Conservation (phyloP, 352 stramenopile species). For the Globisporangium nunn region DNA sequence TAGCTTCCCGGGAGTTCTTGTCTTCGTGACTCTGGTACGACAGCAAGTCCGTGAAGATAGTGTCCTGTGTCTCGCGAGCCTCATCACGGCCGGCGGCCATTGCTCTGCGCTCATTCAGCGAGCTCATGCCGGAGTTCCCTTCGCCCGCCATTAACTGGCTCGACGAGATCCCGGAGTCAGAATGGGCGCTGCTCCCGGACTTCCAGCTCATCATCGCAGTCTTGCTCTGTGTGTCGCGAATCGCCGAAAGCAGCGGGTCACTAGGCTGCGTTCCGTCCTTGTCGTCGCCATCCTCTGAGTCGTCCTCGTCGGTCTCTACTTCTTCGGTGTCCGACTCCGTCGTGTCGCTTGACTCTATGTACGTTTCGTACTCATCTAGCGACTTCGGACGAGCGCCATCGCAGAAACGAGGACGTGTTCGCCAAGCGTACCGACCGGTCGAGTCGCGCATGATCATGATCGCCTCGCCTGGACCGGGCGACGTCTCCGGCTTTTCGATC, state of each 20-base stretch:
- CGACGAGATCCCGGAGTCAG: constrained; percentile 9
- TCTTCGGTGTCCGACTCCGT: constrained; percentile 18
- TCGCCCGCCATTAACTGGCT: constrained; percentile 41
- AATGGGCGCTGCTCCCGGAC: constrained; percentile 13
- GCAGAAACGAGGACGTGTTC: constrained; percentile 56
- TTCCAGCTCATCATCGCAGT: constrained; percentile 71
- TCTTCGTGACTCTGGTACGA: constrained; percentile 53
- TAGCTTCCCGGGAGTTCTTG: constrained; percentile 21
- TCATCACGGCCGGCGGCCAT: constrained; percentile 44
- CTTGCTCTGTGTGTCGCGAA: constrained; percentile 52
- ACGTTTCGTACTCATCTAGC: constrained; percentile 54
- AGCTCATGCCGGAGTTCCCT: constrained; percentile 70
- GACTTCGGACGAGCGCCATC: constrained; percentile 46
- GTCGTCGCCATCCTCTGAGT: constrained; percentile 13
- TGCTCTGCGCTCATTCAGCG: constrained; percentile 53
- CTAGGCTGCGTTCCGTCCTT: constrained; percentile 18
- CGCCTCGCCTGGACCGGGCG: constrained; percentile 34
- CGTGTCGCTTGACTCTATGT: constrained; percentile 15
- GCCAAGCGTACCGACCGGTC: constrained; percentile 74
- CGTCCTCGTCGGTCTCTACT: constrained; percentile 21
- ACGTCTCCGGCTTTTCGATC: constrained; percentile 62
- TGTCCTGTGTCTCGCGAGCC: constrained; percentile 44
- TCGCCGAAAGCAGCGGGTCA: constrained; percentile 60
- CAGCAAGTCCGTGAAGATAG: constrained; percentile 62
- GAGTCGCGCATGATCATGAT: constrained; percentile 77